Conservation (phyloP, 2,329 filamentous ascomycete species). For the Seiridium cupressi region DNA sequence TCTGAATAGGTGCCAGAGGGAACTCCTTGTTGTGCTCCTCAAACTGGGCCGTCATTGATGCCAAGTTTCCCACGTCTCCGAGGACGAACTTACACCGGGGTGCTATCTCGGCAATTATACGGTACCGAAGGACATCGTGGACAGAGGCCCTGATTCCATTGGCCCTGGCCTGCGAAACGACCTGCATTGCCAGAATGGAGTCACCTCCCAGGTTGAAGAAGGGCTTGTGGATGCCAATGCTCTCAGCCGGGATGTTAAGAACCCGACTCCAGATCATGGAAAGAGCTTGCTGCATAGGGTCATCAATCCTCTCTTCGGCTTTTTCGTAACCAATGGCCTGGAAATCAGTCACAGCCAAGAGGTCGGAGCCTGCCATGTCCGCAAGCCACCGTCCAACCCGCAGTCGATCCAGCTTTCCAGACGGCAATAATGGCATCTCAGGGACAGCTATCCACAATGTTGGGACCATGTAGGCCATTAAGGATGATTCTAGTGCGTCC, state of each 20-base stretch:
- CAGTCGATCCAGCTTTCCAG: neutral
- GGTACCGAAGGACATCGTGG: neutral
- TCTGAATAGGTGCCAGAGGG: neutral
- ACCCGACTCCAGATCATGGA: neutral
- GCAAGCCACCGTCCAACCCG: neutral
- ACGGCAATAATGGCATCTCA: slow-evolving; percentile 35
- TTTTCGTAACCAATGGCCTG: neutral
- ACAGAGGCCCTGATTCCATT: neutral
- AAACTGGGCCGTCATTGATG: neutral
- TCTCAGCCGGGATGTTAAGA: neutral
- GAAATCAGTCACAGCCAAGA: too few species aligned
- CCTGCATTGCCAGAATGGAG: neutral
- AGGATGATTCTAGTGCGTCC: too few species aligned
- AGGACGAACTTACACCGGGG: too few species aligned
- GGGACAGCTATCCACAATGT: too few species aligned
- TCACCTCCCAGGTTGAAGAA: neutral
- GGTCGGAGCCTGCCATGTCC: neutral
- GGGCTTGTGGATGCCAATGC: neutral
- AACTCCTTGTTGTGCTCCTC: neutral
- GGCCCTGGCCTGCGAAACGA: neutral
- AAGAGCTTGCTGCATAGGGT: neutral
- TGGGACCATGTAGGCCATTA: too few species aligned
- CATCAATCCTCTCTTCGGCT: neutral
- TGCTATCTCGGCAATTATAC: neutral
- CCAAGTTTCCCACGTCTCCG: neutral